phyloP scores from a whole-genome alignment of 805 yeast genomes.

The Brettanomyces naardenensis region DNA sequence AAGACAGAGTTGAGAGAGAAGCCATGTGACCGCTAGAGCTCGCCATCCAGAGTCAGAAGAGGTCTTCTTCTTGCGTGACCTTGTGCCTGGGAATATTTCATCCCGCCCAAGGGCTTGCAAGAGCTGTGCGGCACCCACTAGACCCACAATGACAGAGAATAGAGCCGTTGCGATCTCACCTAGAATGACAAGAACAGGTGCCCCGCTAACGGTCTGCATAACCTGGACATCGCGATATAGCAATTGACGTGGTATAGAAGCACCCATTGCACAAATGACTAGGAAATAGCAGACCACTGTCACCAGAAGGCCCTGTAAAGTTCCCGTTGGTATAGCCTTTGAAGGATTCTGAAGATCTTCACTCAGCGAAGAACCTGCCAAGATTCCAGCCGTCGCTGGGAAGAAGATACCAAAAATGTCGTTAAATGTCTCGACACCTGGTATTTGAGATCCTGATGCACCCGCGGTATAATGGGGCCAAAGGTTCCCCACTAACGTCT shows the following conservation, averaged over 20 bases:
- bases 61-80: constrained; percentile 40
- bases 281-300: constrained; percentile 70
- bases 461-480: constrained; percentile 78
- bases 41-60: constrained; percentile 47
- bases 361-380: constrained; percentile 99
- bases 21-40: constrained; percentile 71
- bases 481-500: constrained; percentile 56
- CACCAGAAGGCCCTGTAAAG: constrained; percentile 70
- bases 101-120: constrained; percentile 90
- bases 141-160: constrained; percentile 90
- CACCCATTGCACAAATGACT: constrained; percentile 79
- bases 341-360: constrained; percentile 88
- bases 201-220: constrained; percentile 70
- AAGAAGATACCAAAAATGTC: constrained; percentile 91
- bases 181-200: constrained; percentile 57
- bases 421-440: constrained; percentile 63
- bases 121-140: constrained; percentile 90
- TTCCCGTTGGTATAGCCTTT: constrained; percentile 87
- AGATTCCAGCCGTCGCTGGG: constrained; percentile 97
- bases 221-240: constrained; percentile 76
- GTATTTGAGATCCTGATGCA: constrained; percentile 80
- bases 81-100: constrained; percentile 75
- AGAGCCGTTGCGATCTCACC: constrained; percentile 93
- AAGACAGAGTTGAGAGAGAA: constrained; percentile 74
- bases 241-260: constrained; percentile 71